Base-by-base conservation (phyloP, 2,329 filamentous ascomycete species). In the Calonectria hongkongensis region DNA sequence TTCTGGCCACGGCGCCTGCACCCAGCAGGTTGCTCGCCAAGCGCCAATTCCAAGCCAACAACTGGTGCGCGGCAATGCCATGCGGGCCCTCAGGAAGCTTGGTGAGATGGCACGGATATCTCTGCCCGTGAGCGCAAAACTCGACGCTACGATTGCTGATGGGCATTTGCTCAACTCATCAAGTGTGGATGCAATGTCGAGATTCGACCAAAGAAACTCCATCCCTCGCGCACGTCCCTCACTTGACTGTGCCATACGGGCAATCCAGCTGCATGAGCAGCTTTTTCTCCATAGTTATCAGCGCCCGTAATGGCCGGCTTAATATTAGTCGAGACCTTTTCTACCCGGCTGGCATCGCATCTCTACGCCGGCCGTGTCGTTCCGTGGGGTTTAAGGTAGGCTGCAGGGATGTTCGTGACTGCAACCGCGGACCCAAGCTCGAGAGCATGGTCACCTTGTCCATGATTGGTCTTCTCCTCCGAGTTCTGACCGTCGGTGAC, bases 401-500 rank as follows among this genome's bases (percentile, higher is more conserved):
- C 73, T 73, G 71, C 70, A 68, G 67, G 72, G 68, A 50, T 73
- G 30, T 71, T 75, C 58, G 72, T 63, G 70, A 73, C 66, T 72
- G 60, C 54, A 74, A 73, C 64, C 45, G 70, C 60, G 64, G 62
- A 70, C 67, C 68, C 66, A 74, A 69, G 70, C 66, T 71, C 56
- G 28, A 9, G 50, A 27, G 58, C 72, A 68, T 64, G 56, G 63
- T 54, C 64, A 33, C 48, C 56, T 50, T 30, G 18, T 39, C n/a
- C 51, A 16, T 75, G 64, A 73, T 75, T 70, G 72, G 76, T 48
- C 70, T 74, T 43, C 45, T 60, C 67, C 54, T 71, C 58, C 63
- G 67, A 51, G 71, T 72, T 68, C 71, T 72, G 41, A 62, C 74
- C 66, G 64, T 69, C 41, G 72, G 73, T 73, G 74, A 76, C 73